phyloP scores from a whole-genome alignment of 164 flowering plant species.

The grape (Vitis vinifera) region ASM3070453v1 NC_081805.1:7260501-7261000 shows the following conservation, averaged over 20 bases:
- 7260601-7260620: not conserved
- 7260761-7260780: conserved; percentile 3
- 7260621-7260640: not conserved
- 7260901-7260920: conserved; percentile 7
- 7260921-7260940: too few species aligned
- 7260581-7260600: conserved; percentile 9
- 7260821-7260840: conserved; percentile 21
- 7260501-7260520: too few species aligned
- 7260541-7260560: not conserved
- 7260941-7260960: too few species aligned
- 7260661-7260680: conserved; percentile 13
- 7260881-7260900: conserved; percentile 10
- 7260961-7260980: too few species aligned
- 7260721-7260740: too few species aligned
- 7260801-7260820: conserved; percentile 29
- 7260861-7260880: not conserved
- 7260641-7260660: too few species aligned
- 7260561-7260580: conserved; percentile 3
- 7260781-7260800: conserved; percentile 15
- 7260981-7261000: too few species aligned
- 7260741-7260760: not conserved
- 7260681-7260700: too few species aligned
- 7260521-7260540: too few species aligned
- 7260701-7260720: too few species aligned
- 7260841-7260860: conserved; percentile 22